phyloP scores from a whole-genome alignment of 768 basidiomycete genomes.

The Boletus reticulatus region DNA sequence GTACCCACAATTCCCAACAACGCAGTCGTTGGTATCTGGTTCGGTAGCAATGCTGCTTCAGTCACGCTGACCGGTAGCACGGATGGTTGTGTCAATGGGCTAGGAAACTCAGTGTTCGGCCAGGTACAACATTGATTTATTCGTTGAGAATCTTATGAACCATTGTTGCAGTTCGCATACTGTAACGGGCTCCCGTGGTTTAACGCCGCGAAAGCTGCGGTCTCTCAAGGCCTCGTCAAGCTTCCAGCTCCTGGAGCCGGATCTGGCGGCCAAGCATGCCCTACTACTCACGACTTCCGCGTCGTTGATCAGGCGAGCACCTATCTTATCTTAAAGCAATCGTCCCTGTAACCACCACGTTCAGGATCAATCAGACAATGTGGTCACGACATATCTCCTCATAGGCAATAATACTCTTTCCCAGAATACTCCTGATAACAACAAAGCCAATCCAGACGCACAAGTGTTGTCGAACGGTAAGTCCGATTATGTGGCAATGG shows the following conservation, averaged over 20 bases:
- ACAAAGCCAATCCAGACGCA: constrained; percentile 24
- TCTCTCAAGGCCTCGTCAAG: constrained; percentile 17
- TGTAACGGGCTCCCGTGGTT: constrained; percentile 28
- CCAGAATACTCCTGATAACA: constrained; percentile 26
- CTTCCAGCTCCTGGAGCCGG: constrained; percentile 22
- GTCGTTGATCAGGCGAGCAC: constrained; percentile 23
- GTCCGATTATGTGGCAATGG: neutral
- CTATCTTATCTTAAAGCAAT: neutral
- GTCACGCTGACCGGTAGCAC: constrained; percentile 24
- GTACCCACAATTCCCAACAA: constrained; percentile 23
- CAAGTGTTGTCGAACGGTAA: constrained; percentile 24
- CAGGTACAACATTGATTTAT: constrained; percentile 11
- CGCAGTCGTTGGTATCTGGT: constrained; percentile 28
- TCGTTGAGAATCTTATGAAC: neutral
- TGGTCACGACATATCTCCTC: constrained; percentile 28
- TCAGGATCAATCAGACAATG: constrained; percentile 30
- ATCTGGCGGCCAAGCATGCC: constrained; percentile 20
- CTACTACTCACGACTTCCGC: constrained; percentile 28
- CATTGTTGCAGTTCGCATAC: constrained; percentile 17
- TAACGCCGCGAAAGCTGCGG: constrained; percentile 18
- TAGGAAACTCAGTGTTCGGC: constrained; percentile 22
- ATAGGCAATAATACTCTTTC: constrained; percentile 22
- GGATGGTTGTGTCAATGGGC: constrained; percentile 22
- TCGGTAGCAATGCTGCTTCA: constrained; percentile 25
- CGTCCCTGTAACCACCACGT: neutral